Base-by-base conservation (phyloP, 2,329 filamentous ascomycete species). In the Myrmaecium sp. region DNA sequence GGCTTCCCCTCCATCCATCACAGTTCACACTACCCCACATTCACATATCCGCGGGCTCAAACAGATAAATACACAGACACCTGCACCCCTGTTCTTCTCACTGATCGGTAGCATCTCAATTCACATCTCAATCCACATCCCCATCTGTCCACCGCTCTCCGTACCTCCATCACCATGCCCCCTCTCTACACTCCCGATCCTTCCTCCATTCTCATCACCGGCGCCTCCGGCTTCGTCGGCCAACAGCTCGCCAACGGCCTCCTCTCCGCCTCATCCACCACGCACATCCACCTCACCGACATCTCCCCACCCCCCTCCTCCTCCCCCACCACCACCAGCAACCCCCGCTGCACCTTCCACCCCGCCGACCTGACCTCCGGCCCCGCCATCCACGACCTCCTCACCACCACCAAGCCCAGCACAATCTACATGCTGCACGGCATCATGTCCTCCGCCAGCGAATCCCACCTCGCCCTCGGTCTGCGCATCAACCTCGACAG, bases 361-460 rank as follows among this genome's bases (percentile, higher is more conserved):
- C 26, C 29, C 26, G 27, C 34, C 11, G 34, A 38, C 21, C 30
- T 38, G 6, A 33, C 34, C 3, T 24, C 20, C 10, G 14, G 30
- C 5, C 11, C 19, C 20, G 22, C 22, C 5, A 14, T 30, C 21
- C 13, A 15, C 6, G 7, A 21, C 8, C 27, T 33, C 7, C 25
- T 25, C 3, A 7, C 8, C 9, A 9, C 17, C 15, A 19, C 23
- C 6, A 21, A 22, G 25, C 37, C 35, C 35, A 24, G 26, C 14
- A 34, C 37, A 4, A 24, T 31, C 25, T 72, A 66, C 47, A 49
- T 68, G 36, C 66, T 73, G 48, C 68, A 73, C 46, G 68, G 68
- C 30, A 68, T 72, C 53, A 72, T 72, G 68, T 71, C 66, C 0
- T 62, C 64, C 3, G 65, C 64, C 5, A 63, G 64, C 10, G 67